A percentile compares a stretch with the other conserved stretches of the same genome.
phyloP scores from a whole-genome alignment of 2,329 filamentous ascomycete genomes.

The Paraphoma chrysanthemicola region DNA sequence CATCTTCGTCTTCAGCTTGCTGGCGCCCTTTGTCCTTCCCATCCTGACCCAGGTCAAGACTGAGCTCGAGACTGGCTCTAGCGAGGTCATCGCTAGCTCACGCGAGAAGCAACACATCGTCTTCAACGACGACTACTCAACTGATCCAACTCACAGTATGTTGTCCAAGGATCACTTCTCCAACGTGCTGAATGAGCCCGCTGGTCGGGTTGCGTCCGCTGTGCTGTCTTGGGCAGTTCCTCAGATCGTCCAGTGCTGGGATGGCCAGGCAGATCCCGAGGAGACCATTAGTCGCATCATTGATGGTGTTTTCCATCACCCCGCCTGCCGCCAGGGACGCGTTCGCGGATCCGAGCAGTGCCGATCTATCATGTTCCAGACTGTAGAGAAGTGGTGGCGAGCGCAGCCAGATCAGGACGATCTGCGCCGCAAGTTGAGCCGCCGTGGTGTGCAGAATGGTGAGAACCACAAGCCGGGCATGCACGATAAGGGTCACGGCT shows the following conservation, averaged over 20 bases:
- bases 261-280: constrained; percentile 77
- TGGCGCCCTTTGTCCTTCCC: constrained; percentile 86
- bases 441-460: constrained; percentile 76
- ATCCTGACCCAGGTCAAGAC: constrained; percentile 86
- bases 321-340: constrained; percentile 73
- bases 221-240: constrained; percentile 87
- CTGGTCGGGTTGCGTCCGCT: constrained; percentile 79
- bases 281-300: constrained; percentile 78
- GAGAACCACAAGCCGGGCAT: constrained; percentile 88
- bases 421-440: constrained; percentile 77
- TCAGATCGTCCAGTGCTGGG: constrained; percentile 86
- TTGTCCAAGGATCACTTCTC: constrained; percentile 95
- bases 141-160: constrained; percentile 93
- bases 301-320: constrained; percentile 85
- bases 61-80: constrained; percentile 84
- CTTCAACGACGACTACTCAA: constrained; percentile 77
- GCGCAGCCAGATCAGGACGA: constrained; percentile 66
- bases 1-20: constrained; percentile 87
- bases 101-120: constrained; percentile 85
- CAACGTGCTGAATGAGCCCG: constrained; percentile 86
- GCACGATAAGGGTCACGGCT: constrained; percentile 84
- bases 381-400: constrained; percentile 84
- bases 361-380: constrained; percentile 77
- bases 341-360: constrained; percentile 73
- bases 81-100: constrained; percentile 86